phyloP scores from a whole-genome alignment of 177 flowering plant genomes.

The Vitis hybrid region DNA sequence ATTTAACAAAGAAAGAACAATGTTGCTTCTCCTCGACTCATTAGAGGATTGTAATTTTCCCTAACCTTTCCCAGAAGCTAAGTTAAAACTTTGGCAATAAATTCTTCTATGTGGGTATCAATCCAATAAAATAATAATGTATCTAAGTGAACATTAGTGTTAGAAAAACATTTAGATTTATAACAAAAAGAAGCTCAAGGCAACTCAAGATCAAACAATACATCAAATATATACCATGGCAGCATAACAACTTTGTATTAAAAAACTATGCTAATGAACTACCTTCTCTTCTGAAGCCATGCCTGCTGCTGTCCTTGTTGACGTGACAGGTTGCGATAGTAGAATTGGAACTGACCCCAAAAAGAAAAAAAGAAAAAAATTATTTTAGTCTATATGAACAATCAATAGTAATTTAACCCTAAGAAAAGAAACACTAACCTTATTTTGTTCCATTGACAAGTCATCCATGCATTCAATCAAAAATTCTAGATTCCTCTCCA shows the following conservation, averaged over 20 bases:
- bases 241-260: neutral
- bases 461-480: slow-evolving; percentile 98
- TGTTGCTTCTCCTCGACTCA: too few species aligned
- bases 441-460: slow-evolving; percentile 85
- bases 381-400: neutral
- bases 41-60: too few species aligned
- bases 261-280: neutral
- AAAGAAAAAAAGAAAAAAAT: slow-evolving; percentile 8
- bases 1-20: too few species aligned
- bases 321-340: slow-evolving; percentile 83
- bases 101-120: too few species aligned
- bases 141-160: too few species aligned
- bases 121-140: too few species aligned
- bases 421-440: slow-evolving; percentile 46
- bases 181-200: neutral
- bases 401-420: neutral
- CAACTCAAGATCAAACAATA: neutral
- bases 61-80: too few species aligned
- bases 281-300: slow-evolving; percentile 99
- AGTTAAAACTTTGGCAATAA: too few species aligned
- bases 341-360: slow-evolving; percentile 72
- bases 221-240: neutral
- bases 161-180: too few species aligned
- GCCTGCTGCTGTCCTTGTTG: slow-evolving; percentile 97
- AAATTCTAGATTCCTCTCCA: slow-evolving; percentile 95